These are phyloP conservation scores for Arthrobotrys entomopaga DNA, from an alignment of 2,329 filamentous ascomycete genomes.

Conservation along the genomic window DNA sequence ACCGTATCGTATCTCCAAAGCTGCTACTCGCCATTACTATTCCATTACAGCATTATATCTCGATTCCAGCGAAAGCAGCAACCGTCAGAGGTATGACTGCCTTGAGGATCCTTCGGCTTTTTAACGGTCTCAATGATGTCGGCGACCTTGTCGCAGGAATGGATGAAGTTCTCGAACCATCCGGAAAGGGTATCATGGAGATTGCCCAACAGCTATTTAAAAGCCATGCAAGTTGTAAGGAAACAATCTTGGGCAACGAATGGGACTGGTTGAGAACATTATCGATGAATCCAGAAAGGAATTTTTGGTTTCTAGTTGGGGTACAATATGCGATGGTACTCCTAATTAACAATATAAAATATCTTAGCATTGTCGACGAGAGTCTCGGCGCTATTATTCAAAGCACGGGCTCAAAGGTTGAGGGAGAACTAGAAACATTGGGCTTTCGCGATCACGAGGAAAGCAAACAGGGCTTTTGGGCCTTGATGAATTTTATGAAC, in stretches of 20 bases:
- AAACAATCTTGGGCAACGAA: slow-evolving; percentile 5
- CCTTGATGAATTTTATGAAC: slow-evolving; percentile 10
- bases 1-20: slow-evolving; percentile 38
- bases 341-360: not conserved
- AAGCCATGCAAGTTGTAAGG: not conserved
- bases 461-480: slow-evolving; percentile 29
- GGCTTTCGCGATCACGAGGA: slow-evolving; percentile 12
- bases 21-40: slow-evolving; percentile 62
- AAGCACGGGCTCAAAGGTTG: slow-evolving; percentile 1
- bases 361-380: not conserved
- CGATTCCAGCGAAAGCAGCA: slow-evolving; percentile 61
- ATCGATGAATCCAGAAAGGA: slow-evolving; percentile 20
- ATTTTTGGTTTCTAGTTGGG: slow-evolving; percentile 37
- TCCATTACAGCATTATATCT: slow-evolving; percentile 62
- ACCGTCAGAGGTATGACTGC: slow-evolving; percentile 61
- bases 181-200: slow-evolving; percentile 10
- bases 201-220: slow-evolving; percentile 13
- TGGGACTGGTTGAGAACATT: slow-evolving; percentile 32
- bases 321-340: slow-evolving; percentile 30
- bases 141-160: slow-evolving; percentile 62
- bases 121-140: slow-evolving; percentile 62
- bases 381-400: not conserved
- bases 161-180: slow-evolving; percentile 60
- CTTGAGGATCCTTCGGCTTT: slow-evolving; percentile 62
- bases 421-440: slow-evolving; percentile 11